Percentiles rank a stretch among this genome's conserved stretches.
phyloP scores from a whole-genome alignment of 1,284 basidiomycete species.

The Boletus sp. region DNA sequence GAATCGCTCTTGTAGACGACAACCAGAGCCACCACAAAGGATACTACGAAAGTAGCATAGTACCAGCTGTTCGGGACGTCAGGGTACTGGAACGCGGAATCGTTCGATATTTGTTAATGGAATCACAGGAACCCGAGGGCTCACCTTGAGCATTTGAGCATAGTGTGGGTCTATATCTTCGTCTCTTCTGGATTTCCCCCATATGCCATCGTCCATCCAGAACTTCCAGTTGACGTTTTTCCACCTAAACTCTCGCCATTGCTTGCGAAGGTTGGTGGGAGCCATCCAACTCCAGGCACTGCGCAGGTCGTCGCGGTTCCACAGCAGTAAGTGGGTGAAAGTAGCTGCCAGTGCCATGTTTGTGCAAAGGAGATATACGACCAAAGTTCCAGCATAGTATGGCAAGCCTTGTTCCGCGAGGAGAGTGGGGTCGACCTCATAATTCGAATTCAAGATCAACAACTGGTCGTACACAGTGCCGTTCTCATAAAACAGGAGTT shows the following conservation, averaged over 20 bases:
- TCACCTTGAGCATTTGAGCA: slow-evolving; percentile 51
- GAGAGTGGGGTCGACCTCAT: slow-evolving; percentile 45
- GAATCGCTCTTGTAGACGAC: too few species aligned
- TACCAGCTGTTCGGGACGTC: slow-evolving; percentile 41
- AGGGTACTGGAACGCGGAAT: slow-evolving; percentile 36
- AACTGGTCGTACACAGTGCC: slow-evolving; percentile 48
- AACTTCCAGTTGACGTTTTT: slow-evolving; percentile 42
- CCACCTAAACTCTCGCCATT: slow-evolving; percentile 20
- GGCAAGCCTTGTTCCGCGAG: slow-evolving; percentile 45
- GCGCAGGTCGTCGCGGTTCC: slow-evolving; percentile 47
- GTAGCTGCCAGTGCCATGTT: slow-evolving; percentile 45
- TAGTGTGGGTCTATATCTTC: slow-evolving; percentile 53
- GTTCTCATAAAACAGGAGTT: slow-evolving; percentile 51
- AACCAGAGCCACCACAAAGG: too few species aligned
- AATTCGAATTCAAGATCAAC: slow-evolving; percentile 47
- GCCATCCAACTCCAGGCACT: slow-evolving; percentile 45
- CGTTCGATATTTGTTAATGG: background rate
- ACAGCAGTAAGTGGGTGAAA: slow-evolving; percentile 51
- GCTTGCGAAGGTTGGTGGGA: slow-evolving; percentile 23
- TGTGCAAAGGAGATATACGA: slow-evolving; percentile 33
- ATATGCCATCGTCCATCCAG: slow-evolving; percentile 44
- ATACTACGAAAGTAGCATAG: too few species aligned
- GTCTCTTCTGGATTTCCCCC: slow-evolving; percentile 25
- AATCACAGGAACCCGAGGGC: background rate
- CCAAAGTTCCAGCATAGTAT: slow-evolving; percentile 39